A percentile compares a stretch with the other conserved stretches of the same genome.
These are phyloP conservation scores for Carpinus viminea DNA, from an alignment of 306 rosid species.

Conservation along the genomic window DNA sequence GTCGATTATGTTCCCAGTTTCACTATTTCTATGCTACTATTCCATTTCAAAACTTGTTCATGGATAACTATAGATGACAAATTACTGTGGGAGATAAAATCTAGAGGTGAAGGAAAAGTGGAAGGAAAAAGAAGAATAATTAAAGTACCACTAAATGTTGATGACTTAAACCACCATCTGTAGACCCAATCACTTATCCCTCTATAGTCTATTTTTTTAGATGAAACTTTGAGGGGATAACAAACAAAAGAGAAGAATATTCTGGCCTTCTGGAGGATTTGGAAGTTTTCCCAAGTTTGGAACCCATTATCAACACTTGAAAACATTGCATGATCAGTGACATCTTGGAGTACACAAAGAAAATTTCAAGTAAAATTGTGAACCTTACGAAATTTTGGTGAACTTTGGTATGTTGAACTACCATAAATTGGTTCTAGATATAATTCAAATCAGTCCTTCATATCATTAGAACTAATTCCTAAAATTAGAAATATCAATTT, in stretches of 20 bases:
- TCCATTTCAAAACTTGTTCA: neutral
- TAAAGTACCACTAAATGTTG: neutral
- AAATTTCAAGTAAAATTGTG: neutral
- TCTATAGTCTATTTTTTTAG: neutral
- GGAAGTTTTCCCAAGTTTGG: neutral
- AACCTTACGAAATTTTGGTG: neutral
- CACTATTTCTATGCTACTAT: neutral
- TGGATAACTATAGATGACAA: neutral
- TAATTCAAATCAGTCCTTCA: neutral
- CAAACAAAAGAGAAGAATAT: neutral
- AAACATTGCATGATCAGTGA: neutral
- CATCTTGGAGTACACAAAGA: neutral
- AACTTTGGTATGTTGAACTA: neutral
- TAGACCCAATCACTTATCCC: too few species aligned
- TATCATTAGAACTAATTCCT: conserved; percentile 11
- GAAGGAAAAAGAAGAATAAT: neutral
- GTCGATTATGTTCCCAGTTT: neutral
- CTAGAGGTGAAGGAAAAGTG: neutral
- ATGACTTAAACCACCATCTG: neutral
- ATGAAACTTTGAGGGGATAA: neutral
- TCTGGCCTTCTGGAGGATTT: neutral
- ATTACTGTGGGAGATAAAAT: neutral
- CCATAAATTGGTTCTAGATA: neutral
- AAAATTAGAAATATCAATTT: neutral
- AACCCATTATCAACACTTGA: neutral